Conservation (phyloP, 768 basidiomycete species). For the Suillus subaureus region DNA sequence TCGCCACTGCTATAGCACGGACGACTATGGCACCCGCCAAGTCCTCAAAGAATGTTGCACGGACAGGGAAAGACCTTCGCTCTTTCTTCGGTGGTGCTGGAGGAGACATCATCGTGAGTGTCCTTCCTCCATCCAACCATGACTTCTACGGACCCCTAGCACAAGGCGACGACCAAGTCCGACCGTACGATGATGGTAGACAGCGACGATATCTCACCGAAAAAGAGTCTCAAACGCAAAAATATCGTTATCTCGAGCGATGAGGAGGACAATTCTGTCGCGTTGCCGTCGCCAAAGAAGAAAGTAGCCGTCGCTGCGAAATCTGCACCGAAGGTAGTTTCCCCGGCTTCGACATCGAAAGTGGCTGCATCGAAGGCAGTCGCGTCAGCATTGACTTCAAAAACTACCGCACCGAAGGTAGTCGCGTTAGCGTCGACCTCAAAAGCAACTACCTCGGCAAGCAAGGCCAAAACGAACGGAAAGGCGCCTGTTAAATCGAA, state of each 20-base stretch:
- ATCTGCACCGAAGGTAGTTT: constrained; percentile 5
- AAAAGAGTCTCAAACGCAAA: constrained; percentile 33
- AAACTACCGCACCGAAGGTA: not conserved
- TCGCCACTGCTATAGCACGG: not conserved
- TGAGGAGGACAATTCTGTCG: constrained; percentile 39
- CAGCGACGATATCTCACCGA: constrained; percentile 25
- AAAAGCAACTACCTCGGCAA: not conserved
- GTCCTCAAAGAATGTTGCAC: not conserved
- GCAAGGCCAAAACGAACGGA: not conserved
- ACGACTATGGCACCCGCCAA: not conserved
- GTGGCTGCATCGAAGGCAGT: not conserved
- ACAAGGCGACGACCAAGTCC: constrained; percentile 13
- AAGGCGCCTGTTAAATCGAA: constrained; percentile 8
- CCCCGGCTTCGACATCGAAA: constrained; percentile 2
- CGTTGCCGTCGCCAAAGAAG: constrained; percentile 42
- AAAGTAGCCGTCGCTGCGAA: constrained; percentile 32
- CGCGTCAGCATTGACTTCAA: not conserved
- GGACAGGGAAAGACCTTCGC: constrained; percentile 34
- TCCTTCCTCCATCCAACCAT: not conserved
- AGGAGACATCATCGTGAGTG: constrained; percentile 2
- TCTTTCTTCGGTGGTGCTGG: constrained; percentile 38
- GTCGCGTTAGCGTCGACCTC: not conserved
- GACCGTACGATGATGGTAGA: constrained; percentile 25
- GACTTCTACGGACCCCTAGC: constrained; percentile 3
- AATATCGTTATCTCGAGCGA: constrained; percentile 38